Evolutionary conservation across 306 rosid genomes (phyloP).

Genomic region (Astragalus membranaceus): DNA sequence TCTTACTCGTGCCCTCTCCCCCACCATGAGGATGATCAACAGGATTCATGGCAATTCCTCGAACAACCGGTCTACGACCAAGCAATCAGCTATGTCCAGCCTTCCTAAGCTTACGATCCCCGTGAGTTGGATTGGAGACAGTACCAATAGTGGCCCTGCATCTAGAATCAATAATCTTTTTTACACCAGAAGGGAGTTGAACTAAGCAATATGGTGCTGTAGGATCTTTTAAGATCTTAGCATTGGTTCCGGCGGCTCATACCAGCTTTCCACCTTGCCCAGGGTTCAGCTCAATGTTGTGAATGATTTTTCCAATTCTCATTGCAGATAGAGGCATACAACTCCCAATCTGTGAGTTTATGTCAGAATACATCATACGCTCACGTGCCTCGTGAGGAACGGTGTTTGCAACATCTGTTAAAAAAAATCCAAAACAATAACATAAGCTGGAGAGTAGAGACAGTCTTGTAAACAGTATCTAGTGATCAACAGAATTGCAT

Average conservation of each 20-base stretch:
- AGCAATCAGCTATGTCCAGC: conserved; percentile 84
- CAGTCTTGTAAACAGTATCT: background rate
- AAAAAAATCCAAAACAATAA: background rate
- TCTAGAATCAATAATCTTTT: conserved; percentile 58
- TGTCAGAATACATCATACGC: conserved; percentile 56
- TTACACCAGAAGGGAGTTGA: conserved; percentile 61
- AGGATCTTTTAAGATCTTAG: conserved; percentile 84
- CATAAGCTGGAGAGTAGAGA: too few relatives aligned
- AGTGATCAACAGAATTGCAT: background rate
- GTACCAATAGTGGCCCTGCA: conserved; percentile 73
- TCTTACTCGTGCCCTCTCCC: conserved; percentile 81
- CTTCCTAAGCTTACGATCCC: conserved; percentile 59
- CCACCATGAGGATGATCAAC: conserved; percentile 91
- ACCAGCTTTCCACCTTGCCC: conserved; percentile 93
- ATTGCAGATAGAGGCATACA: conserved; percentile 74
- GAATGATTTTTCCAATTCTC: conserved; percentile 89
- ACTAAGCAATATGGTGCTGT: conserved; percentile 46
- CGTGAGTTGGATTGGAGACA: conserved; percentile 77
- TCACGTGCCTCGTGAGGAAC: conserved; percentile 30
- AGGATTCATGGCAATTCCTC: conserved; percentile 91
- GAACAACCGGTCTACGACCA: conserved; percentile 68
- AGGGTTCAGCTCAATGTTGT: conserved; percentile 63
- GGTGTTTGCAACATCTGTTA: conserved; percentile 20
- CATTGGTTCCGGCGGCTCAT: conserved; percentile 75
- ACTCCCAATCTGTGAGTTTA: conserved; percentile 74